Evolutionary conservation across 2,329 filamentous ascomycete species (phyloP), one percentile per base, ranked within the genome.

Genomic region (Aspergillus sp.): DNA sequence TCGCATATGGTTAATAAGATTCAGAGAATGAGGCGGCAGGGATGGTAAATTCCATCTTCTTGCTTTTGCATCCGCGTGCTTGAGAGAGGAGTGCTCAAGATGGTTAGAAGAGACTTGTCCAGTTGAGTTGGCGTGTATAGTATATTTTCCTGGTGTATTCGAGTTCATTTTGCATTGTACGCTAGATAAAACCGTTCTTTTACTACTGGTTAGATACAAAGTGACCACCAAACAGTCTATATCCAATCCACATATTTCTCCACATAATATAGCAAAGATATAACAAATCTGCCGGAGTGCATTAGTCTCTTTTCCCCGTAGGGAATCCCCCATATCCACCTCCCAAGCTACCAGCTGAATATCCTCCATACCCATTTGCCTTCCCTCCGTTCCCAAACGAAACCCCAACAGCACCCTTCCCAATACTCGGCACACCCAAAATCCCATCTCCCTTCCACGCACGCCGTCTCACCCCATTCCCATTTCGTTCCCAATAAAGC

Each of bases 291-390:
- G 13, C 9, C 20, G 20, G 20, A 20, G 20, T 41, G 44, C 17
- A 48, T 75, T 63, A 79, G 63, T 79, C 77, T 55, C 69, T 75
- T 64, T 79, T 79, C 24, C 76, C 77, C 33, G 59, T 68, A n/a
- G 66, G 56, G 60, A 75, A 75, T 4, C 73, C 74, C 34, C 72
- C 74, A 66, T 70, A 65, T 37, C 69, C 68, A 45, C 60, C 58
- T 20, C 63, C 63, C 56, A 71, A 68, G 69, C 67, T 63, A 17
- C 68, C 68, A 55, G 71, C 68, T 63, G 77, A 68, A 62, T 85
- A 84, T 50, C 80, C 80, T 44, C 83, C 83, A 73, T 86, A 84
- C 53, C 80, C 77, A 75, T 79, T 84, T 61, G 82, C 66, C 59
- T 81, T 70, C 42, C 80, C 72, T 76, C 82, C 62, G 81, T 80